Conservation (phyloP, 2,329 filamentous ascomycete species). For the Fusarium sp. region DNA sequence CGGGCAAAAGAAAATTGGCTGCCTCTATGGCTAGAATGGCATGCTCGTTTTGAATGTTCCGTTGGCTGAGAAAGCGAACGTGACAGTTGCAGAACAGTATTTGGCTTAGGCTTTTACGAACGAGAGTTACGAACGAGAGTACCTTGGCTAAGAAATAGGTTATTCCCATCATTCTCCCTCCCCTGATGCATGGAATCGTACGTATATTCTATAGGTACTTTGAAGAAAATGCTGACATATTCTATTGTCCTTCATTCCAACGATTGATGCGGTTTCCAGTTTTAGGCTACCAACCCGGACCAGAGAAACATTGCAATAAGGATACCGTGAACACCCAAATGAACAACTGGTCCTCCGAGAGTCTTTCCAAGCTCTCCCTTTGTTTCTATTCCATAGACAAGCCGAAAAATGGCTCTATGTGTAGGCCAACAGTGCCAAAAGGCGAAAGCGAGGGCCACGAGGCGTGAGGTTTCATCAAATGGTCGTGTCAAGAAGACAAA, state of each 20-base stretch:
- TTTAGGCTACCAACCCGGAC: neutral
- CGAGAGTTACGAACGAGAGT: too few species aligned
- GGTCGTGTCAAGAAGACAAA: slow-evolving; percentile 49
- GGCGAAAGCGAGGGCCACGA: slow-evolving; percentile 54
- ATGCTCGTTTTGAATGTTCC: neutral
- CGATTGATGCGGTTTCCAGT: rapidly evolving
- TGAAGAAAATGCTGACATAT: too few species aligned
- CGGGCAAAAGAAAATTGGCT: neutral
- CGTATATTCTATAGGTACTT: neutral
- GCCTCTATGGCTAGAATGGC: neutral
- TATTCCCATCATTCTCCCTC: neutral
- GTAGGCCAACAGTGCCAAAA: slow-evolving; percentile 61
- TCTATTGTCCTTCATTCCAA: neutral
- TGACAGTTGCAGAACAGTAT: neutral
- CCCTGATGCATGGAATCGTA: neutral
- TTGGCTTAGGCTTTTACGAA: too few species aligned
- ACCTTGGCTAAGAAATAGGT: neutral
- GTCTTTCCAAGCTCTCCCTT: neutral
- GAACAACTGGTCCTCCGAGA: neutral
- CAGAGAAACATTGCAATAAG: neutral
- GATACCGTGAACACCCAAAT: neutral
- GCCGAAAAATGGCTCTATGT: slow-evolving; percentile 52
- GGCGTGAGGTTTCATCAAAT: slow-evolving; percentile 47
- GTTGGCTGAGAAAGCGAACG: neutral
- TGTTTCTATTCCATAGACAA: neutral